A percentile compares a stretch with the other conserved stretches of the same genome.
phyloP scores from a whole-genome alignment of 208 protist species.

The Trypanosoma congolense region DNA sequence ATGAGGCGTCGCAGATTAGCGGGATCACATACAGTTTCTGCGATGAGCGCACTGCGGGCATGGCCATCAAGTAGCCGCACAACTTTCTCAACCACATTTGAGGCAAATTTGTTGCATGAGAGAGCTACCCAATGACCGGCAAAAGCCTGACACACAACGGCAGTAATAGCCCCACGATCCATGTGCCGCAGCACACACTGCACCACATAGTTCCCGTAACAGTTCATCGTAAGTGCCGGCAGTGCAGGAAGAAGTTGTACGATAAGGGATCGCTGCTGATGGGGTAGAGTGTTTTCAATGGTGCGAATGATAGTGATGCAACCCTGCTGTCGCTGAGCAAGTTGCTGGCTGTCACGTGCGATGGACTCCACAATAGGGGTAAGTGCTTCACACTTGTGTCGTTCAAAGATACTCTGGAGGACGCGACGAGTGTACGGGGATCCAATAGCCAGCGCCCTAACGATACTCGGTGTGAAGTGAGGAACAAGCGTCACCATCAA shows the following conservation, averaged over 20 bases:
- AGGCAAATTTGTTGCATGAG: constrained; percentile 84
- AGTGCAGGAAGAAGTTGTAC: constrained; percentile 51
- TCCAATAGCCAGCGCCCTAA: constrained; percentile 36
- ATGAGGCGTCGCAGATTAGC: constrained; percentile 56
- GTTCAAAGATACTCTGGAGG: constrained; percentile 71
- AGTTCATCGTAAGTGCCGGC: constrained; percentile 55
- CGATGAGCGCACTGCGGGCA: constrained; percentile 38
- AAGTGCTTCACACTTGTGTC: constrained; percentile 40
- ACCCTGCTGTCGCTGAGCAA: constrained; percentile 72
- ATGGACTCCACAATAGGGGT: constrained; percentile 56
- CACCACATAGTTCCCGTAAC: constrained; percentile 88
- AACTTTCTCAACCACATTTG: constrained; percentile 87
- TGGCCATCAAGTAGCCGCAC: constrained; percentile 36
- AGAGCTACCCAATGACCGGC: constrained; percentile 55
- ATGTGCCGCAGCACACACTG: constrained; percentile 79
- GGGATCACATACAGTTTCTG: constrained; percentile 58
- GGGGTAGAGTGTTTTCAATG: constrained; percentile 51
- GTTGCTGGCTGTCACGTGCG: constrained; percentile 29
- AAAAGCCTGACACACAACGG: constrained; percentile 42
- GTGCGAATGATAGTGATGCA: constrained; percentile 77
- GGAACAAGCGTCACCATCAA: constrained; percentile 46
- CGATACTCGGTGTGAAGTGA: constrained; percentile 29
- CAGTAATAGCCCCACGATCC: constrained; percentile 29
- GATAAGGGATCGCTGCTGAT: constrained; percentile 50
- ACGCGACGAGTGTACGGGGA: constrained; percentile 74